Conservation (phyloP, 495 filamentous ascomycete species). For the Xylaria grammica region DNA sequence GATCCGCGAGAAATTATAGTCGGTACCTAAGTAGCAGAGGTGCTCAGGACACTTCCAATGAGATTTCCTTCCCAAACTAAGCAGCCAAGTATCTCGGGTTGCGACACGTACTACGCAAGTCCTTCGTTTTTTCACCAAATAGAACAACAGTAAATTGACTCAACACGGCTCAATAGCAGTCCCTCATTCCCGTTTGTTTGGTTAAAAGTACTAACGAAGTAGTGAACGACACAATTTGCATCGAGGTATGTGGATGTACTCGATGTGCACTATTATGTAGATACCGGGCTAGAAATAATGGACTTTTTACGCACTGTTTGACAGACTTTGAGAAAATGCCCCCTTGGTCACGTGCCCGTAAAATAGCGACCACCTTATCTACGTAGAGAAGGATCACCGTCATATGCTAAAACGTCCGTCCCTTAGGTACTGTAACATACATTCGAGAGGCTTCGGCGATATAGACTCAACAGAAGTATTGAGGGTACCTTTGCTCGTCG, state of each 20-base stretch:
- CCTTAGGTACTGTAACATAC: no score
- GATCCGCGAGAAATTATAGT: not conserved
- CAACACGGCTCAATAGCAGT: not conserved
- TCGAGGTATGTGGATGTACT: not conserved
- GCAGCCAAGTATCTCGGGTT: not conserved
- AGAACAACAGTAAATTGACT: not conserved
- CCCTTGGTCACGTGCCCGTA: constrained; percentile 1
- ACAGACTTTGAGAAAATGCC: not conserved
- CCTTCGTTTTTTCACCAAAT: not conserved
- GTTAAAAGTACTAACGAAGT: not conserved
- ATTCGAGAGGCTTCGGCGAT: not conserved
- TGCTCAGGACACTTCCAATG: no score
- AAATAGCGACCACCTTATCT: no score
- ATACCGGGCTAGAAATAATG: no score
- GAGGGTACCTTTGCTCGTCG: not conserved
- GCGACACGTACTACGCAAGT: not conserved
- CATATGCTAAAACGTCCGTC: no score
- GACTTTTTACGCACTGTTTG: constrained; percentile 12
- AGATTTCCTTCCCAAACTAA: no score
- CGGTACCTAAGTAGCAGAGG: not conserved
- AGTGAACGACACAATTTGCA: not conserved
- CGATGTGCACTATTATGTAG: no score
- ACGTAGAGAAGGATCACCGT: no score
- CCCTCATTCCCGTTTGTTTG: not conserved
- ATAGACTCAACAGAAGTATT: not conserved